These are phyloP conservation scores for Xylaria telfairii DNA, from an alignment of 495 filamentous ascomycete genomes.

Conservation along the genomic window DNA sequence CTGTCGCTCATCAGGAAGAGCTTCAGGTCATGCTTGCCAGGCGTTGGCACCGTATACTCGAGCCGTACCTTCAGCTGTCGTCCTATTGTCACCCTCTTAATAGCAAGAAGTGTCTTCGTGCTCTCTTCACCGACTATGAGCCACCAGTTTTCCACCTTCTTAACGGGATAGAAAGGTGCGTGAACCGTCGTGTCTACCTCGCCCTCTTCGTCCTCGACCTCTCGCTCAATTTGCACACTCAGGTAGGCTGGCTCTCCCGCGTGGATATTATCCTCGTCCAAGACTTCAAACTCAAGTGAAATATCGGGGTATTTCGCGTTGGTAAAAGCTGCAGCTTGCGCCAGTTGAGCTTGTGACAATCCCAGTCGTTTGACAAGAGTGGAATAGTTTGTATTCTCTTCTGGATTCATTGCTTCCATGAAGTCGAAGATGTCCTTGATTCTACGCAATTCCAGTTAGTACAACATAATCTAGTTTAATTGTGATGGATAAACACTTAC, in stretches of 20 bases:
- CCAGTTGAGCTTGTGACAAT: constrained; percentile 80
- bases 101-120: constrained; percentile 83
- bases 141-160: constrained; percentile 98
- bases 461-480: constrained; percentile 5
- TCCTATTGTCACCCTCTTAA: constrained; percentile 92
- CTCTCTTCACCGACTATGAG: constrained; percentile 92
- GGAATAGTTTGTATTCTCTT: constrained; percentile 81
- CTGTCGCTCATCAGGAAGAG: constrained; percentile 97
- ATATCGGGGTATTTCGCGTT: constrained; percentile 95
- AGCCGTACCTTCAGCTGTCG: constrained; percentile 76
- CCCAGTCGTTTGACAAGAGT: constrained; percentile 76
- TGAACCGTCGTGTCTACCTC: constrained; percentile 87
- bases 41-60: constrained; percentile 85
- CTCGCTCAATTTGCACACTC: constrained; percentile 85
- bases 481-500: constrained; percentile 56
- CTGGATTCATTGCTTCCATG: constrained; percentile 97
- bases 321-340: constrained; percentile 92
- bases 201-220: constrained; percentile 70
- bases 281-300: constrained; percentile 85
- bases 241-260: constrained; percentile 84
- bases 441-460: constrained; percentile 52
- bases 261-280: constrained; percentile 77
- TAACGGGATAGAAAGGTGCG: constrained; percentile 90
- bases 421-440: constrained; percentile 96
- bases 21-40: constrained; percentile 86